Base-by-base conservation (phyloP, 306 rosid species). In the Bauhinia variegata region DNA sequence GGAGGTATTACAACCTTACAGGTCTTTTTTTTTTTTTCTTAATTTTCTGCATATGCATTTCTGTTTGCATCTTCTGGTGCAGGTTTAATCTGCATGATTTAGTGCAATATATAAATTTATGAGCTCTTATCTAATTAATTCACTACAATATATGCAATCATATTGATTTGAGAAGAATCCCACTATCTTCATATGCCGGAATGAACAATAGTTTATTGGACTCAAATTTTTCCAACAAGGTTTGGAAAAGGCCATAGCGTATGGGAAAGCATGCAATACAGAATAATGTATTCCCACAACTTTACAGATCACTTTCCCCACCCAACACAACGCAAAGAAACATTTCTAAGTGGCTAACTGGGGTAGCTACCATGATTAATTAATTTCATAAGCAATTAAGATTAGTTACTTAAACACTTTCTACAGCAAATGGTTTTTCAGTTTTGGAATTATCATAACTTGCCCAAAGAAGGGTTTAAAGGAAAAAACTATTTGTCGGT, bases 291-390 rank as follows among this genome's bases (percentile, higher is more conserved):
- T 57, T 60, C 63, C 62, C 3, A 67, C 63, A 68, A 61, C 58
- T 65, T 49, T 31, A 39, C 34, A 2, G 46, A 67, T 66, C 17
- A 48, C 74, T 68, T 63, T 63, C 71, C 52, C 71, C 63, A 71
- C 19, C 14, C 17, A 69, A n/a, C 28, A 58, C n/a, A 69, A 15
- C n/a, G 47, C 36, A 49, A 51, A 7, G 12, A 57, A 33, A 53
- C n/a, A 19, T 7, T 56, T 63, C 19, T 67, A 44, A 57, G 79
- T 78, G 76, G 68, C 58, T n/a, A n/a, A n/a, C n/a, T n/a, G n/a
- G n/a, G n/a, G n/a, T n/a, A n/a, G n/a, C 63, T 69, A 68, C 68
- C 48, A 60, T 37, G 66, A 12, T 50, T 47, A n/a, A n/a, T n/a
- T n/a, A n/a, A 38, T 70, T 42, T 60, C 41, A 11, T 67, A 68